A percentile compares a stretch with the other conserved stretches of the same genome.
Evolutionary conservation across 2,329 filamentous ascomycete species (phyloP).

Genomic region (Xylaria sp.): DNA sequence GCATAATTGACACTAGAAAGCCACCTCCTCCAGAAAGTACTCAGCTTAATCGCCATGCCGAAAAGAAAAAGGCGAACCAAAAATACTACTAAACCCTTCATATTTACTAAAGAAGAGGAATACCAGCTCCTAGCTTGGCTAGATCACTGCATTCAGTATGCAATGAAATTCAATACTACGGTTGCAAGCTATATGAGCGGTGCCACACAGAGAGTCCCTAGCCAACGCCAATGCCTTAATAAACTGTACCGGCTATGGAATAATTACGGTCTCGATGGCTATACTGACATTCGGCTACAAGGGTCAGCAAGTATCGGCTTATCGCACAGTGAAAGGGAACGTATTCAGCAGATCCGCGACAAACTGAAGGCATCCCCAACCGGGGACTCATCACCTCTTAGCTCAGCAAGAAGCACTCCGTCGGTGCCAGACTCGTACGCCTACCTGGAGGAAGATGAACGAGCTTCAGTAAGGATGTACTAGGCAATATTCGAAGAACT

Average conservation of each 20-base stretch:
- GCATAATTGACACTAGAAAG: background rate
- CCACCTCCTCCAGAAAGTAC: background rate
- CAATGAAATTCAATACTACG: background rate
- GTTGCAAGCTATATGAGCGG: background rate
- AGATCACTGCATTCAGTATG: background rate
- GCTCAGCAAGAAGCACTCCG: background rate
- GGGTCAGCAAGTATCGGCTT: background rate
- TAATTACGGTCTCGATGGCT: background rate
- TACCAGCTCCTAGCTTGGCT: background rate
- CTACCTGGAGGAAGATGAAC: background rate
- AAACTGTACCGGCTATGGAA: background rate
- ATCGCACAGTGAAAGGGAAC: background rate
- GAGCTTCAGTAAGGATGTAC: background rate
- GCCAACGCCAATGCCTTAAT: background rate
- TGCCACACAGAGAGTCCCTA: background rate
- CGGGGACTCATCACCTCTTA: background rate
- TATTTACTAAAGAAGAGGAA: background rate
- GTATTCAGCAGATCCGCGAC: background rate
- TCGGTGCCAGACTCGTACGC: background rate
- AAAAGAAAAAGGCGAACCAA: background rate
- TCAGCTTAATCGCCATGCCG: background rate
- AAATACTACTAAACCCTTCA: background rate
- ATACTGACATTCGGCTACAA: background rate
- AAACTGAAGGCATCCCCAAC: background rate
- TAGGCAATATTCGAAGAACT: background rate